phyloP scores from a whole-genome alignment of 192 early-diverging fungal genomes.

The Gryganskiella cystojenkinii region DNA sequence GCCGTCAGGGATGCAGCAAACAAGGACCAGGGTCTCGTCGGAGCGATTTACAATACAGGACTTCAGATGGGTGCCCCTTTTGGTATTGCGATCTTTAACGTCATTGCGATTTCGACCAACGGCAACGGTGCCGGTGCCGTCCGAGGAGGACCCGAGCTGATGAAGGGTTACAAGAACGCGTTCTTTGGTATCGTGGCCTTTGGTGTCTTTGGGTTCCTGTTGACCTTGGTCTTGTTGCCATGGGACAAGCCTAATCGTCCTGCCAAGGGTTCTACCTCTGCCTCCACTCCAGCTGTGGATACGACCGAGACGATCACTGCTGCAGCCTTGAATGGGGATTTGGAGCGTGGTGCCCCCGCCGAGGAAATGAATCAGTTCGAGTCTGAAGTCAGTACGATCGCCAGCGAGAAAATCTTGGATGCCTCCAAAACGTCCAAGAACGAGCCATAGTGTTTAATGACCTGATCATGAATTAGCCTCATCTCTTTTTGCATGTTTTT shows the following conservation, averaged over 20 bases:
- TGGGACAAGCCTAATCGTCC: conserved; percentile 20
- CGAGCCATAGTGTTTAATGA: background rate
- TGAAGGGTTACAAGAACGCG: conserved; percentile 38
- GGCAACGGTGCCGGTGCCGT: conserved; percentile 6
- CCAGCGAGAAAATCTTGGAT: background rate
- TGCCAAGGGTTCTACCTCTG: too few species aligned
- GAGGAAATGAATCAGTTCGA: too few species aligned
- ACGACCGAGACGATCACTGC: background rate
- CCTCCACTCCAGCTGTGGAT: too few species aligned
- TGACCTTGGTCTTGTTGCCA: conserved; percentile 14
- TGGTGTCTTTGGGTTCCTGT: conserved; percentile 17
- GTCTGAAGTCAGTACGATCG: too few species aligned
- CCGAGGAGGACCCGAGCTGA: conserved; percentile 21
- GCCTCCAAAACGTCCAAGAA: background rate
- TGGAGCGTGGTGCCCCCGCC: conserved; percentile 3
- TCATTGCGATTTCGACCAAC: conserved; percentile 40
- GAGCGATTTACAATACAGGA: conserved; percentile 52
- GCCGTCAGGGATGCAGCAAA: conserved; percentile 43
- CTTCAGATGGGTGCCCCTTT: conserved; percentile 52
- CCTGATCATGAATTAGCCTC: too few species aligned
- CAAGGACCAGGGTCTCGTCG: conserved; percentile 47
- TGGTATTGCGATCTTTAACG: conserved; percentile 45
- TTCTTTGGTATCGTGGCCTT: conserved; percentile 43
- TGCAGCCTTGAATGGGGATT: background rate
- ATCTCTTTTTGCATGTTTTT: too few species aligned